Evolutionary conservation across 2,329 filamentous ascomycete species (phyloP).

Genomic region (Neopestalotiopsis sp.): DNA sequence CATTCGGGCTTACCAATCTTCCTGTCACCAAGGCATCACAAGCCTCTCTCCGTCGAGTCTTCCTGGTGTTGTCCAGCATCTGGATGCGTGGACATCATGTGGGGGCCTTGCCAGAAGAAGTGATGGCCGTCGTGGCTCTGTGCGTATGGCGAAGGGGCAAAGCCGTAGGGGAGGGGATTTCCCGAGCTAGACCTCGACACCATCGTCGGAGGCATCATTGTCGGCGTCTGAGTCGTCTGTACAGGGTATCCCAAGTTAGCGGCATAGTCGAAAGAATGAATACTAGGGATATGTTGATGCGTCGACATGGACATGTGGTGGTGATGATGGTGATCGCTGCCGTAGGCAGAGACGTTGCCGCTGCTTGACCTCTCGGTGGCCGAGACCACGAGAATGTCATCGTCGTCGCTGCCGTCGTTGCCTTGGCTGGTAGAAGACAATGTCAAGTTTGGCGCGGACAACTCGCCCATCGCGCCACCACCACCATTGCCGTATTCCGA

Average conservation of each 20-base stretch:
- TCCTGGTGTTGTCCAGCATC: background rate
- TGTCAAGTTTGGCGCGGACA: background rate
- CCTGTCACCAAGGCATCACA: background rate
- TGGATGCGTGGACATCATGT: slow-evolving; percentile 15
- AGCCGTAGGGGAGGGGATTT: slow-evolving; percentile 30
- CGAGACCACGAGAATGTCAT: slow-evolving; percentile 35
- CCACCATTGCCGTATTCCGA: slow-evolving; percentile 30
- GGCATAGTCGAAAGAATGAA: slow-evolving; percentile 32
- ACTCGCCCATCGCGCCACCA: slow-evolving; percentile 16
- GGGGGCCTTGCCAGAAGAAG: slow-evolving; percentile 28
- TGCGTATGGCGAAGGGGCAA: slow-evolving; percentile 27
- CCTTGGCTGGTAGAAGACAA: slow-evolving; percentile 15
- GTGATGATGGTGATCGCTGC: slow-evolving; percentile 23
- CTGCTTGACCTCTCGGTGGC: slow-evolving; percentile 28
- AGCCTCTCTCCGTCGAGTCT: background rate
- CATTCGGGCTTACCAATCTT: background rate
- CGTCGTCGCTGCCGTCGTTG: slow-evolving; percentile 28
- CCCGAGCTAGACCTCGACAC: slow-evolving; percentile 19
- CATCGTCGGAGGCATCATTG: slow-evolving; percentile 18
- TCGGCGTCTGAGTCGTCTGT: slow-evolving; percentile 25
- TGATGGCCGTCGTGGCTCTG: slow-evolving; percentile 29
- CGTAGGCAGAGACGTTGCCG: slow-evolving; percentile 20
- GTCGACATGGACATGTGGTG: slow-evolving; percentile 20
- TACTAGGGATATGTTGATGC: slow-evolving; percentile 23
- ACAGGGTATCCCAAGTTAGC: slow-evolving; percentile 33